phyloP scores from a whole-genome alignment of 495 filamentous ascomycete genomes.

The Bathelium albidoporum region DNA sequence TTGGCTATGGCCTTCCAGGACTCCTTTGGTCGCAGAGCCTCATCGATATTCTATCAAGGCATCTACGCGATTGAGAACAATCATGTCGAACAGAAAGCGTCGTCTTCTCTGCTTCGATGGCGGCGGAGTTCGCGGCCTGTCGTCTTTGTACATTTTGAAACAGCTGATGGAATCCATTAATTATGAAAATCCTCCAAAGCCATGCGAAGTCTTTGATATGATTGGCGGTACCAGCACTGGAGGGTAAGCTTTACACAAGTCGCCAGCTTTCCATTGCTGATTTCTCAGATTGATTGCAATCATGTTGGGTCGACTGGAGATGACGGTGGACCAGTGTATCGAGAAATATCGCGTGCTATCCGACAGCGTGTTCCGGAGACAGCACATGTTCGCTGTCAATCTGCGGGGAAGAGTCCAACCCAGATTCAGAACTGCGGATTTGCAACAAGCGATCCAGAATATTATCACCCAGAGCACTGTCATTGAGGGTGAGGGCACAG shows the following conservation, averaged over 20 bases:
- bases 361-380: not conserved
- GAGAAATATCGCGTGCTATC: not conserved
- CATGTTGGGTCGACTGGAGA: slow-evolving; percentile 15
- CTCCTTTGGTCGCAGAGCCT: not conserved
- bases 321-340: slow-evolving; percentile 10
- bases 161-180: slow-evolving; percentile 18
- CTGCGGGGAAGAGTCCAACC: slow-evolving; percentile 1
- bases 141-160: slow-evolving; percentile 14
- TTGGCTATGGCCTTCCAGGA: not conserved
- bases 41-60: not conserved
- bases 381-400: slow-evolving; percentile 1
- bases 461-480: not conserved
- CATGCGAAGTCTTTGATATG: slow-evolving; percentile 22
- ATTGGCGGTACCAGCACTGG: slow-evolving; percentile 19
- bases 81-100: not conserved
- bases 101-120: slow-evolving; percentile 15
- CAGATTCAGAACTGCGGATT: not conserved
- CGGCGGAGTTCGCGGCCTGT: slow-evolving; percentile 19
- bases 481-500: not conserved
- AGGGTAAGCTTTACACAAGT: slow-evolving; percentile 10
- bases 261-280: not conserved
- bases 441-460: slow-evolving; percentile 3
- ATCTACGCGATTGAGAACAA: not conserved
- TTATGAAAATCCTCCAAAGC: slow-evolving; percentile 14
- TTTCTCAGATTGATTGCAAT: slow-evolving; percentile 13